Evolutionary conservation across 2,329 filamentous ascomycete species (phyloP).

Genomic region (Penicillium sp.): DNA sequence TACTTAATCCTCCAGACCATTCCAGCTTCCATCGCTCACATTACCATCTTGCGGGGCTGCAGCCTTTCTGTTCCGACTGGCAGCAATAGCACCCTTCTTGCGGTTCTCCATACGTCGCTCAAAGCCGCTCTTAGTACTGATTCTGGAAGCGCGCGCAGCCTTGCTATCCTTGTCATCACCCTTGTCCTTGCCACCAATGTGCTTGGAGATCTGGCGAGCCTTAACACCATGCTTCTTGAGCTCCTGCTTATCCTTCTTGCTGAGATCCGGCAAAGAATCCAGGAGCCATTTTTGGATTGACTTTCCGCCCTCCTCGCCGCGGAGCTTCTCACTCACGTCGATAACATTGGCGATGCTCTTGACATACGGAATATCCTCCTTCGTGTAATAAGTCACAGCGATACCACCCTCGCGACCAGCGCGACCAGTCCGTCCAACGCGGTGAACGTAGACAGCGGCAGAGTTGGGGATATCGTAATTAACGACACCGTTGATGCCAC

Average conservation of each 20-base stretch:
- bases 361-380: conserved; percentile 87
- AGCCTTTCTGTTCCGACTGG: conserved; percentile 39
- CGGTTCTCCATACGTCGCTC: conserved; percentile 49
- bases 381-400: conserved; percentile 91
- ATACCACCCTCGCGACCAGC: conserved; percentile 85
- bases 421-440: conserved; percentile 85
- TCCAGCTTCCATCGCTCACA: conserved; percentile 37
- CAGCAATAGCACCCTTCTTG: conserved; percentile 46
- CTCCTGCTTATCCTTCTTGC: conserved; percentile 79
- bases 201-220: conserved; percentile 55
- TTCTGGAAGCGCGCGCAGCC: conserved; percentile 53
- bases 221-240: conserved; percentile 81
- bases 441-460: conserved; percentile 86
- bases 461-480: conserved; percentile 98
- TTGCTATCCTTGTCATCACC: conserved; percentile 48
- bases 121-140: conserved; percentile 63
- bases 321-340: conserved; percentile 73
- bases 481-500: conserved; percentile 90
- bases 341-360: conserved; percentile 95
- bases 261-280: conserved; percentile 78
- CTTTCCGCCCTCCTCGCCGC: conserved; percentile 51
- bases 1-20: conserved; percentile 40
- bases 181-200: conserved; percentile 45
- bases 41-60: conserved; percentile 21
- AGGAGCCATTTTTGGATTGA: conserved; percentile 82